These are phyloP conservation scores for Pholiota conissans DNA, from an alignment of 768 basidiomycete species.

Conservation along the genomic window DNA sequence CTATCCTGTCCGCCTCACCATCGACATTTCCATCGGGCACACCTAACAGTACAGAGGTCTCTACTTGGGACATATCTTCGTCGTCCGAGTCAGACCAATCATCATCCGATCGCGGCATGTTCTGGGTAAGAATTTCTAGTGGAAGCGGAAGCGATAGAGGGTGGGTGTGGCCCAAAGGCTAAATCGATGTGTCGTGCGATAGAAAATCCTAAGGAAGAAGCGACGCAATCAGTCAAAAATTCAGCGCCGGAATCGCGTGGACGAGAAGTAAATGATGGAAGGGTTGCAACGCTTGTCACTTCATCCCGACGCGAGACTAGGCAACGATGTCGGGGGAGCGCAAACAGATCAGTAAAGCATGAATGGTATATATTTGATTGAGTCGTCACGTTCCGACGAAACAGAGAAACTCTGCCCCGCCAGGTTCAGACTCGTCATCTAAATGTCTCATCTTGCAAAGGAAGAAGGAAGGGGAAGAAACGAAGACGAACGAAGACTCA, in stretches of 20 bases:
- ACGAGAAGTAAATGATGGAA: constrained; percentile 10
- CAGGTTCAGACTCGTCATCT: constrained; percentile 83
- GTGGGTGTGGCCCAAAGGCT: not conserved
- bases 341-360: constrained; percentile 78
- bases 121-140: not conserved
- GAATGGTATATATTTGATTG: constrained; percentile 76
- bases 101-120: constrained; percentile 37
- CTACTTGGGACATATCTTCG: constrained; percentile 44
- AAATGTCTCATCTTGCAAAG: constrained; percentile 40
- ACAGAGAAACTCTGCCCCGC: constrained; percentile 60
- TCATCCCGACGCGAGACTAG: not conserved
- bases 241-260: not conserved
- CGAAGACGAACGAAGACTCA: constrained; percentile 17
- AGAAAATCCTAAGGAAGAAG: constrained; percentile 14
- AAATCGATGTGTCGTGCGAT: constrained; percentile 11
- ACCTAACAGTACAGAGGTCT: constrained; percentile 77
- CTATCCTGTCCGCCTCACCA: constrained; percentile 55
- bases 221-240: constrained; percentile 8
- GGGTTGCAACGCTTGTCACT: constrained; percentile 6
- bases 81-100: constrained; percentile 86
- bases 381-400: constrained; percentile 60
- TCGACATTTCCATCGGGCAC: constrained; percentile 76
- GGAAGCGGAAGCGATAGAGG: constrained; percentile 9
- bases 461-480: constrained; percentile 11
- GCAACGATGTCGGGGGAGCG: constrained; percentile 7